phyloP scores from a whole-genome alignment of 768 basidiomycete genomes.

The Suillus sp. region DNA sequence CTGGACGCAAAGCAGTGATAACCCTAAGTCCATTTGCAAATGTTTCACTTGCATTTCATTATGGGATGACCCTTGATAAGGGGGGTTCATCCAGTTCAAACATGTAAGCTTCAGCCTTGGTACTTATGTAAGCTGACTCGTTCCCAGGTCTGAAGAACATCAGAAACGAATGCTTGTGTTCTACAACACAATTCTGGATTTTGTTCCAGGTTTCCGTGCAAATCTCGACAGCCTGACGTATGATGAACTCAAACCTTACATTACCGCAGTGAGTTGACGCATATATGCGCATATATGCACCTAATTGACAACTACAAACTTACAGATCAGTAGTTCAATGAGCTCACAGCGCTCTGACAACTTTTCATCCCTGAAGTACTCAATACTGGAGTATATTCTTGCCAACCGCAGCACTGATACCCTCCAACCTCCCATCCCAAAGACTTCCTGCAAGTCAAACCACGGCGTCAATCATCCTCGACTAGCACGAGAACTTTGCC shows the following conservation, averaged over 20 bases:
- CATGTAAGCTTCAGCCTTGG: no score
- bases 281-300: not conserved
- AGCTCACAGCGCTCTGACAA: not conserved
- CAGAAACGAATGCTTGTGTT: not conserved
- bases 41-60: not conserved
- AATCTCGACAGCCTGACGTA: not conserved
- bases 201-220: not conserved
- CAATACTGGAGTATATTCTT: not conserved
- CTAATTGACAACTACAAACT: not conserved
- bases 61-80: not conserved
- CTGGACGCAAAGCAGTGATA: not conserved
- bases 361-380: conserved; percentile 6
- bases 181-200: not conserved
- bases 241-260: not conserved
- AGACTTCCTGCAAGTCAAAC: conserved; percentile 5
- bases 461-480: conserved; percentile 5
- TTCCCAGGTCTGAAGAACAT: not conserved
- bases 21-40: not conserved
- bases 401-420: not conserved
- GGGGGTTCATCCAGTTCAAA: not conserved
- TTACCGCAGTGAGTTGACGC: not conserved
- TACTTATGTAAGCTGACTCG: not conserved
- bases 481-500: conserved; percentile 1
- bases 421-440: conserved; percentile 6
- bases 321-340: conserved; percentile 6